Base-by-base conservation (phyloP, 305 asterid species). In the Fraxinus ornus region DNA sequence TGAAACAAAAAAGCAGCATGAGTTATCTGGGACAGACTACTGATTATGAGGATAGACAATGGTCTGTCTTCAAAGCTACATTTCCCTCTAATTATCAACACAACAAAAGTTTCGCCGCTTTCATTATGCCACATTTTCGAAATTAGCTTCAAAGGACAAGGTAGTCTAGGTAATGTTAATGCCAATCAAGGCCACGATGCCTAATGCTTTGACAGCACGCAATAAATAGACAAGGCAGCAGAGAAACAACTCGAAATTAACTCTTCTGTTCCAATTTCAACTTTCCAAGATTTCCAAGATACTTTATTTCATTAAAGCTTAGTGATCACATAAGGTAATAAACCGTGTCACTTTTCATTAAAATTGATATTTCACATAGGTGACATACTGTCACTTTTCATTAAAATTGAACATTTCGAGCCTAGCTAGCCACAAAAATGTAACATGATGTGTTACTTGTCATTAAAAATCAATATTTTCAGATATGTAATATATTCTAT, bases 111-210 rank as follows among this genome's bases (percentile, higher is more conserved):
- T 52, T n/a, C 64, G 22, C 1, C 22, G 6, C 21, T 5, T 52
- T 52, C 24, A 49, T 0, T 4, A 17, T 15, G 62, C 62, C 22
- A 52, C 64, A 52, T 52, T 52, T 17, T 97, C 93, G 85, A 94
- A 94, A 83, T 89, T 91, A 77, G 98, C 93, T 89, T 91, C 87
- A 60, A 92, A 91, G 15, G 96, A 88, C 47, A 88, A 64, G 75
- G 92, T 87, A 57, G 79, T 79, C 57, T 91, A 62, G 75, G 94
- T 87, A 64, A 79, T 79, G 74, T 91, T 88, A 74, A 80, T 88
- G 39, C 90, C 89, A 13, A 89, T 87, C 49, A 94, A 81, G 81
- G 93, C 83, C 84, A 92, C 94, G 64, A 77, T 72, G 5, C 49
- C 49, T 41, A 2, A 9, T 41, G 49, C 49, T 10, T 41, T 37